phyloP scores from a whole-genome alignment of 495 filamentous ascomycete species.

The Penicillium cosmopolitanum region DNA sequence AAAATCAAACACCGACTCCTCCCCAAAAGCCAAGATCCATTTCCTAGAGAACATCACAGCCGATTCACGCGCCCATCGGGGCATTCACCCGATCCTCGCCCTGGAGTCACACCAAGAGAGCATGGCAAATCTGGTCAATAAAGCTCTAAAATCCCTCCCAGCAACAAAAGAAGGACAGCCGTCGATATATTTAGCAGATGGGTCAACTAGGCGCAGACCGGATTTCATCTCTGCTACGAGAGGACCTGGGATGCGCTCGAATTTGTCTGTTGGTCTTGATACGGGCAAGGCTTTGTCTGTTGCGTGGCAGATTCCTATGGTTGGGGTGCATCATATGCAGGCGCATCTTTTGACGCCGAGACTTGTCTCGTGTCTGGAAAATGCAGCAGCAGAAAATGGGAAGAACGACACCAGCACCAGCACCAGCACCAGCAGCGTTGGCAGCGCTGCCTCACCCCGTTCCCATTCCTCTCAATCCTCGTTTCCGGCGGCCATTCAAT shows the following conservation, averaged over 20 bases:
- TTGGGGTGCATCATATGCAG: constrained; percentile 96
- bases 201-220: constrained; percentile 53
- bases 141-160: constrained; percentile 63
- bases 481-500: constrained; percentile 92
- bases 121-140: constrained; percentile 65
- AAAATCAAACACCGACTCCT: constrained; percentile 40
- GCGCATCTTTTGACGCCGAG: constrained; percentile 89
- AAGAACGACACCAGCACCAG: constrained; percentile 4
- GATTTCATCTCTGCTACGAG: constrained; percentile 86
- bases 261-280: constrained; percentile 75
- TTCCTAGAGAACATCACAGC: constrained; percentile 85
- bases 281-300: constrained; percentile 86
- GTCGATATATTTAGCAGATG: constrained; percentile 28
- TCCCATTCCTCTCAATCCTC: constrained; percentile 89
- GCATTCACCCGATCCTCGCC: constrained; percentile 77
- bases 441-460: constrained; percentile 36
- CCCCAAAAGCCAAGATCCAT: constrained; percentile 57
- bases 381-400: not conserved
- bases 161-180: constrained; percentile 17
- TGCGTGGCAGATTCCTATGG: constrained; percentile 77
- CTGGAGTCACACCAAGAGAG: constrained; percentile 72
- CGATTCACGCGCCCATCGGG: constrained; percentile 68
- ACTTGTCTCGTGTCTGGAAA: constrained; percentile 66
- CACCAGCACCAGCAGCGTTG: not conserved
- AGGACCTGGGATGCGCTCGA: constrained; percentile 84